Conservation (phyloP, 495 filamentous ascomycete genomes). For the Pyrenula aspistea region DNA sequence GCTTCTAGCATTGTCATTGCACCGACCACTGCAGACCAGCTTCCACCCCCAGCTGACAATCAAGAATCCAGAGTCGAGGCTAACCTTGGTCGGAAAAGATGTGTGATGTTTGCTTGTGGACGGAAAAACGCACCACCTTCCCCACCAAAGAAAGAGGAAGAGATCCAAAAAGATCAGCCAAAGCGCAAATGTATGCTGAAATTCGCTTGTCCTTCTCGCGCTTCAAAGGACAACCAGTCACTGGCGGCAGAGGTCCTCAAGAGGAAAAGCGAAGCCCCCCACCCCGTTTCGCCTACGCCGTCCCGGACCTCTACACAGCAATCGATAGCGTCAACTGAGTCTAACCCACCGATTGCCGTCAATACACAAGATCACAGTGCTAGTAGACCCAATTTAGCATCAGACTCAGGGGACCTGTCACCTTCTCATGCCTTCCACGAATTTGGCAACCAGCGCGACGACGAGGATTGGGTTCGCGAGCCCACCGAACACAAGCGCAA, state of each 20-base stretch:
- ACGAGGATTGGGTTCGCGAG: slow-evolving; percentile 77
- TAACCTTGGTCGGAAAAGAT: slow-evolving; percentile 61
- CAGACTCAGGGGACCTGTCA: slow-evolving; percentile 50
- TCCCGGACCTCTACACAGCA: not conserved
- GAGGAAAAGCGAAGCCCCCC: not conserved
- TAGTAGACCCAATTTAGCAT: not conserved
- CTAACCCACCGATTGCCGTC: not conserved
- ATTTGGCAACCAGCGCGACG: slow-evolving; percentile 71
- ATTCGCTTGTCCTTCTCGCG: slow-evolving; percentile 46
- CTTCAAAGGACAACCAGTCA: slow-evolving; percentile 12
- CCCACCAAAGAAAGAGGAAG: not conserved
- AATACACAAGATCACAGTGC: not conserved
- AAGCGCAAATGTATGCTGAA: slow-evolving; percentile 45
- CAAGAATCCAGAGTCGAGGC: slow-evolving; percentile 39
- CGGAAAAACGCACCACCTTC: slow-evolving; percentile 15
- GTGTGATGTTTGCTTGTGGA: slow-evolving; percentile 85
- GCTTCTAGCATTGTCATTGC: not conserved
- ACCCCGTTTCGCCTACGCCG: not conserved
- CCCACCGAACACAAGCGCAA: slow-evolving; percentile 49
- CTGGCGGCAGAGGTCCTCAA: slow-evolving; percentile 16
- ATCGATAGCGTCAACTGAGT: not conserved
- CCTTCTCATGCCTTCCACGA: slow-evolving; percentile 60
- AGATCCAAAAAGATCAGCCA: slow-evolving; percentile 13
- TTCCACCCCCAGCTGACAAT: slow-evolving; percentile 14
- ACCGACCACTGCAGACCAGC: slow-evolving; percentile 7